A percentile compares a stretch with the other conserved stretches of the same genome.
Conservation (phyloP, 2,329 filamentous ascomycete species). For the Microdochium trichocladiopsis region DNA sequence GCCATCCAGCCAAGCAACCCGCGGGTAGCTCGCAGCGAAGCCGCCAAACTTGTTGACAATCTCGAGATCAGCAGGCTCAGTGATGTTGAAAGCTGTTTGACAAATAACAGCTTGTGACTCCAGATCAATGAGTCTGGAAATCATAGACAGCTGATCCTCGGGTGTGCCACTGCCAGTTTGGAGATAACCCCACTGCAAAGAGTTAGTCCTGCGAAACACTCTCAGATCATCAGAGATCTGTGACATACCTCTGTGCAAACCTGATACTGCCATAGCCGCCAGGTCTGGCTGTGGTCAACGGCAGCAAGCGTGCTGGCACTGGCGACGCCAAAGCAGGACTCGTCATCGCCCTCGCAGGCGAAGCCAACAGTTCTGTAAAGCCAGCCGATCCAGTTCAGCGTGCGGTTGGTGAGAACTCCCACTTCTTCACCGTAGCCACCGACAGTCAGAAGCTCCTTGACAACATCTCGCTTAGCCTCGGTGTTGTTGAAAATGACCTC, state of each 20-base stretch:
- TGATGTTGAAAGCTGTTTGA: constrained; percentile 63
- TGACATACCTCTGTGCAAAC: constrained; percentile 38
- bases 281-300: constrained; percentile 29
- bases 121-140: constrained; percentile 64
- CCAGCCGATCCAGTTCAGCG: constrained; percentile 48
- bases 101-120: constrained; percentile 58
- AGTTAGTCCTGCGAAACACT: constrained; percentile 4
- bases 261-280: constrained; percentile 44
- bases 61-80: constrained; percentile 51
- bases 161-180: constrained; percentile 67
- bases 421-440: constrained; percentile 32
- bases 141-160: constrained; percentile 52
- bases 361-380: constrained; percentile 20
- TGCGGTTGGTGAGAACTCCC: constrained; percentile 27
- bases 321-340: constrained; percentile 28
- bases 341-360: constrained; percentile 18
- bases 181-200: constrained; percentile 62
- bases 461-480: constrained; percentile 22
- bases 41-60: constrained; percentile 72
- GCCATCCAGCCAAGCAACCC: constrained; percentile 72
- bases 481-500: constrained; percentile 33
- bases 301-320: constrained; percentile 24
- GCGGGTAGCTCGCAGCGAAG: constrained; percentile 63
- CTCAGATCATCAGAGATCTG: too few relatives aligned
- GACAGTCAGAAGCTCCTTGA: constrained; percentile 28